phyloP scores from a whole-genome alignment of 192 early-diverging fungal species.

The Lobulomyces angularis region DNA sequence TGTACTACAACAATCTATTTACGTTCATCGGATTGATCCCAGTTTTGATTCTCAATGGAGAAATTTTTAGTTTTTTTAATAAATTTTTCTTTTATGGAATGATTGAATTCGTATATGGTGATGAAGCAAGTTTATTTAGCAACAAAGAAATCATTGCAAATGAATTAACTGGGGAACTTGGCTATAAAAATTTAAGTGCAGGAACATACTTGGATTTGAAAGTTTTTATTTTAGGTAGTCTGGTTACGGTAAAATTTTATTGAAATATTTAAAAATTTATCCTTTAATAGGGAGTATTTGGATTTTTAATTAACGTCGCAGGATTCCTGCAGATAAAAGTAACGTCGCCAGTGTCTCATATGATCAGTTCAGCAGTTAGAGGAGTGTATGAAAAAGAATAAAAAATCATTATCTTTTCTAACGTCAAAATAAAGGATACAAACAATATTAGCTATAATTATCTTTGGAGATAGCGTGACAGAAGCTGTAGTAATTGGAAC shows the following conservation, averaged over 20 bases:
- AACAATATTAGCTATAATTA: slow-evolving; percentile 19
- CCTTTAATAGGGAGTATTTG: slow-evolving; percentile 40
- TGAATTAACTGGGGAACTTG: no score
- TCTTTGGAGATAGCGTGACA: slow-evolving; percentile 21
- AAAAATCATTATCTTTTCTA: neutral
- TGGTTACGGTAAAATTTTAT: no score
- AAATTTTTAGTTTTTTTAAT: slow-evolving; percentile 10
- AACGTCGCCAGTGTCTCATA: slow-evolving; percentile 45
- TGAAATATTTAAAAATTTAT: no score
- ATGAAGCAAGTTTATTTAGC: no score
- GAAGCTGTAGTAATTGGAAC: slow-evolving; percentile 19
- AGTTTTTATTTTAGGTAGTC: no score
- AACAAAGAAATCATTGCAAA: no score
- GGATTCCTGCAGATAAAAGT: slow-evolving; percentile 53
- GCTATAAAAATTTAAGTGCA: no score
- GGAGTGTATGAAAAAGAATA: slow-evolving; percentile 53
- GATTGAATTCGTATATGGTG: no score
- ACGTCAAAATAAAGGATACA: slow-evolving; percentile 12
- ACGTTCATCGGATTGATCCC: slow-evolving; percentile 25
- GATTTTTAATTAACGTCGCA: slow-evolving; percentile 48
- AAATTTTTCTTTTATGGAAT: no score
- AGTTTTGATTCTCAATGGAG: slow-evolving; percentile 32
- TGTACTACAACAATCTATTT: slow-evolving; percentile 50
- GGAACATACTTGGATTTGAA: no score
- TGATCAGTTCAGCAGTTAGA: slow-evolving; percentile 43